These are phyloP conservation scores for Fraxinus floribunda DNA, from an alignment of 305 asterid species.

Conservation along the genomic window DNA sequence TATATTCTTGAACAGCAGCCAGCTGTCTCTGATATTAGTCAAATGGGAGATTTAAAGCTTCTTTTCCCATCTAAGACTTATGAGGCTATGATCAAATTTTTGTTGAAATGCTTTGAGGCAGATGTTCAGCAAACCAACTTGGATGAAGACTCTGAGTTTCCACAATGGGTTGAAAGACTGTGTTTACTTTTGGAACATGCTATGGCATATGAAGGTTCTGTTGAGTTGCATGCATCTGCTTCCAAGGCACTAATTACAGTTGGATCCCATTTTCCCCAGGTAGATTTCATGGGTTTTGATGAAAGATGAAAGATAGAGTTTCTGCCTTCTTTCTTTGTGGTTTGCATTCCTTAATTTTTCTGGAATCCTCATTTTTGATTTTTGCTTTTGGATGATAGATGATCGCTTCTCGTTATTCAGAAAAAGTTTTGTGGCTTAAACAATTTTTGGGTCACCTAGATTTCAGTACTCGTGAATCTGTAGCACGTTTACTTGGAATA, in stretches of 20 bases:
- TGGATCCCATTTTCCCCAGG: slow-evolving; percentile 83
- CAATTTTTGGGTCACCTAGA: slow-evolving; percentile 76
- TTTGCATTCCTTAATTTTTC: slow-evolving; percentile 16
- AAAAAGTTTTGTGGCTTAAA: slow-evolving; percentile 79
- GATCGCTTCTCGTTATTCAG: slow-evolving; percentile 74
- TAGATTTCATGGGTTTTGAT: slow-evolving; percentile 30
- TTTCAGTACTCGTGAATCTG: slow-evolving; percentile 87
- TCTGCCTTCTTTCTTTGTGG: slow-evolving; percentile 16
- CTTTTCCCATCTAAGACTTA: slow-evolving; percentile 72
- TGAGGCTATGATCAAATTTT: slow-evolving; percentile 80
- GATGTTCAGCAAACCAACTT: slow-evolving; percentile 53
- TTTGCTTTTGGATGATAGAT: slow-evolving; percentile 50
- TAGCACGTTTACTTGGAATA: slow-evolving; percentile 88
- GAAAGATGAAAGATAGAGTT: slow-evolving; percentile 18
- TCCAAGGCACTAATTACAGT: slow-evolving; percentile 83
- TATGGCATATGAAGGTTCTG: slow-evolving; percentile 86
- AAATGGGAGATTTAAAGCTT: slow-evolving; percentile 54
- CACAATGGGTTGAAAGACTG: slow-evolving; percentile 54
- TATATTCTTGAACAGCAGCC: slow-evolving; percentile 82
- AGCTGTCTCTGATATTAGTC: slow-evolving; percentile 45
- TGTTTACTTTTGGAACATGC: slow-evolving; percentile 82
- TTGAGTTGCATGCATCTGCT: slow-evolving; percentile 88
- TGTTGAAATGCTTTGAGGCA: slow-evolving; percentile 88
- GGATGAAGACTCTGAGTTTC: slow-evolving; percentile 46
- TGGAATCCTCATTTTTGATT: slow-evolving; percentile 22